Conservation (phyloP, 805 yeast genomes). For the Schwanniomyces sp. region DNA sequence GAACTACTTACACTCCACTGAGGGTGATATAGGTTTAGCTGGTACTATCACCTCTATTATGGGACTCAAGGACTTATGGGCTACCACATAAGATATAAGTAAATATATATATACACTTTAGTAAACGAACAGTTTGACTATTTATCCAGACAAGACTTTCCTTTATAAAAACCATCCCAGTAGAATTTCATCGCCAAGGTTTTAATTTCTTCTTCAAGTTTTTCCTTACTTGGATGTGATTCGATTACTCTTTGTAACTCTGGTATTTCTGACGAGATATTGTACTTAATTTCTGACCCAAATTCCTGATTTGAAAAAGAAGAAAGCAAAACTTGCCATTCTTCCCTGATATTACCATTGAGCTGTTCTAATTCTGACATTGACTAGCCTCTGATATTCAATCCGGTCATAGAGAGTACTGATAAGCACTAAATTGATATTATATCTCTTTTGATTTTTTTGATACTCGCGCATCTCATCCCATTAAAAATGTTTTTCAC, state of each 20-base stretch:
- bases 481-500: constrained; percentile 1
- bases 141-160: constrained; percentile 7
- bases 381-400: neutral
- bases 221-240: constrained; percentile 9
- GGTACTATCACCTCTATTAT: constrained; percentile 80
- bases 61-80: constrained; percentile 76
- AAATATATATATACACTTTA: neutral
- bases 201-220: constrained; percentile 22
- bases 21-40: constrained; percentile 79
- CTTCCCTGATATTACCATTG: neutral
- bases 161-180: constrained; percentile 35
- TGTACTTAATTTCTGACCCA: neutral
- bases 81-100: constrained; percentile 4
- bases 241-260: constrained; percentile 15
- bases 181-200: constrained; percentile 25
- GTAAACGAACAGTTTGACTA: neutral
- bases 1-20: constrained; percentile 59
- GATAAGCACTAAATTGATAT: neutral
- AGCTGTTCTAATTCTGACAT: neutral
- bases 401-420: neutral
- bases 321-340: neutral
- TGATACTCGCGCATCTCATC: constrained; percentile 1
- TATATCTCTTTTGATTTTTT: neutral
- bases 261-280: constrained; percentile 10
- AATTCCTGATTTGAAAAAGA: neutral